Conservation (phyloP, 441 rosid genomes). For the Gossypium schwendimanii region DNA sequence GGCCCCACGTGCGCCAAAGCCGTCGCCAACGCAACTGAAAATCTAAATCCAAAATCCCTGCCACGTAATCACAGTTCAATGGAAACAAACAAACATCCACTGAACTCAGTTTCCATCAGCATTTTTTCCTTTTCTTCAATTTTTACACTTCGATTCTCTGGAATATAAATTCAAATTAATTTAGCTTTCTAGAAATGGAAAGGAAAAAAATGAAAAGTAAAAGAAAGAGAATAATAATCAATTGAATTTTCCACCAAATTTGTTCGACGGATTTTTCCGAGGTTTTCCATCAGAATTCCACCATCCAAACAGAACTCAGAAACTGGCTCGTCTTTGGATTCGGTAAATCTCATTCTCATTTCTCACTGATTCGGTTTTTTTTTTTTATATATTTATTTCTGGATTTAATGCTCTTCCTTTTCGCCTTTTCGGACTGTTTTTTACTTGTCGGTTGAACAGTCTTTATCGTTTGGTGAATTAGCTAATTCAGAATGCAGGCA, state of each 20-base stretch:
- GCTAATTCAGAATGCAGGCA: slow-evolving; percentile 46
- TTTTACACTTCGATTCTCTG: neutral
- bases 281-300: slow-evolving; percentile 14
- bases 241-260: neutral
- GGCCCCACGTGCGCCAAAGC: slow-evolving; percentile 1
- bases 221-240: neutral
- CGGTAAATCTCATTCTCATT: neutral
- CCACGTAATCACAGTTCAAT: neutral
- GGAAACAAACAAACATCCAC: neutral
- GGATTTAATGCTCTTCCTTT: neutral
- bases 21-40: neutral
- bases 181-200: neutral
- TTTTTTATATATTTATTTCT: neutral
- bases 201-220: neutral
- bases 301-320: neutral
- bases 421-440: neutral
- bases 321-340: neutral
- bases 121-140: neutral
- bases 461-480: slow-evolving; percentile 10
- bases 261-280: slow-evolving; percentile 35
- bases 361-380: slow-evolving; percentile 1
- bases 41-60: neutral
- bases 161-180: neutral
- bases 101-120: neutral
- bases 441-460: slow-evolving; percentile 21